Percentiles rank a stretch among this genome's conserved stretches.
phyloP scores from a whole-genome alignment of 2,329 filamentous ascomycete genomes.

The Microdochium trichocladiopsis region DNA sequence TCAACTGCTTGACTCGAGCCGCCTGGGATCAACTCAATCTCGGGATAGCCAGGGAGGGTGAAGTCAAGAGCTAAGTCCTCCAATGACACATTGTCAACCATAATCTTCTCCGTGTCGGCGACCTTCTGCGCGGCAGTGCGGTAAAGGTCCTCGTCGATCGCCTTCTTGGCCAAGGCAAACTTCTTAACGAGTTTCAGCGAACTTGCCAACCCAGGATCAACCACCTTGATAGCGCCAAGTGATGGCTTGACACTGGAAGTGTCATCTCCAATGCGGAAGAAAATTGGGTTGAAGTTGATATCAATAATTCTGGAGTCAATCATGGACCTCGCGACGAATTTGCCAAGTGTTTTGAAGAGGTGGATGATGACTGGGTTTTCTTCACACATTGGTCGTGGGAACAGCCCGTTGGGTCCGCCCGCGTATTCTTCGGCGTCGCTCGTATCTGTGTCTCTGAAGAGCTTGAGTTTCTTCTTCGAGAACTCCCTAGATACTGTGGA shows the following conservation, averaged over 20 bases:
- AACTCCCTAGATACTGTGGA: conserved; percentile 96
- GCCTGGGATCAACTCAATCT: conserved; percentile 72
- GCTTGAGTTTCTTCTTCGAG: conserved; percentile 90
- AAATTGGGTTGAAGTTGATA: conserved; percentile 92
- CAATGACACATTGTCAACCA: conserved; percentile 68
- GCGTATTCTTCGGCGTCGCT: conserved; percentile 71
- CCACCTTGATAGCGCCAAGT: conserved; percentile 79
- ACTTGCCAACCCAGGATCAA: conserved; percentile 78
- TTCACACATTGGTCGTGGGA: conserved; percentile 83
- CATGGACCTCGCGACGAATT: conserved; percentile 97
- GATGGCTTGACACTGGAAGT: conserved; percentile 66
- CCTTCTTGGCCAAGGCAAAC: conserved; percentile 76
- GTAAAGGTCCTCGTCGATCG: conserved; percentile 64
- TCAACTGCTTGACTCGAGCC: conserved; percentile 72
- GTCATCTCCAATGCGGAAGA: conserved; percentile 86
- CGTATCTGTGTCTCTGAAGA: conserved; percentile 89
- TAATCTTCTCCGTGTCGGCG: conserved; percentile 59
- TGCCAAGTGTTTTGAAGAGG: conserved; percentile 87
- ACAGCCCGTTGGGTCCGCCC: conserved; percentile 76
- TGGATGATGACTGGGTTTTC: conserved; percentile 81
- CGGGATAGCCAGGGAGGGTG: conserved; percentile 83
- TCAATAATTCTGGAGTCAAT: conserved; percentile 97
- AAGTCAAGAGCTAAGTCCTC: conserved; percentile 92
- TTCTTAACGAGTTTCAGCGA: conserved; percentile 84
- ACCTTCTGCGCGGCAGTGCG: conserved; percentile 66